A percentile compares a stretch with the other conserved stretches of the same genome.
phyloP scores from a whole-genome alignment of 164 flowering plant genomes.

The Vitis amurensis region DNA sequence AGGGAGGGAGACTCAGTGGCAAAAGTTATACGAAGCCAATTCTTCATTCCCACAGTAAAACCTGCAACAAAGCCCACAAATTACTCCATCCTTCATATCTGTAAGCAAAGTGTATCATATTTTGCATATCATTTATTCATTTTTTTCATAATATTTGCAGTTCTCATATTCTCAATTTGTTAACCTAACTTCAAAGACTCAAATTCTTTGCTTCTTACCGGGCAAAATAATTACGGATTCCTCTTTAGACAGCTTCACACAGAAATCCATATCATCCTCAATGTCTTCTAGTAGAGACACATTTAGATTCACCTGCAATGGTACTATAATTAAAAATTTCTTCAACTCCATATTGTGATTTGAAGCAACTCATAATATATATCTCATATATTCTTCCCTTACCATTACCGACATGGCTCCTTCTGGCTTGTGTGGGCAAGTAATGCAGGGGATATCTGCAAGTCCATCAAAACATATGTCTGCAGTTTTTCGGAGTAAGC shows the following conservation, averaged over 20 bases:
- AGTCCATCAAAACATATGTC: conserved; percentile 45
- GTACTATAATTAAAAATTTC: not conserved
- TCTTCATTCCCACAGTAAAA: conserved; percentile 52
- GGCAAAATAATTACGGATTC: conserved; percentile 80
- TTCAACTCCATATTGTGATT: not conserved
- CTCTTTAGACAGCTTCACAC: conserved; percentile 76
- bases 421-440: conserved; percentile 57
- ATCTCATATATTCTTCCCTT: conserved; percentile 9
- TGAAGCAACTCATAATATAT: not conserved
- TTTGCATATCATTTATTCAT: too few relatives aligned
- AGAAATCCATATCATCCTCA: conserved; percentile 75
- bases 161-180: too few relatives aligned
- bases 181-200: too few relatives aligned
- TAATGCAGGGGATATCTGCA: conserved; percentile 51
- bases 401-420: conserved; percentile 92
- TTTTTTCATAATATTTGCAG: too few relatives aligned
- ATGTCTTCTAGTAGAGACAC: conserved; percentile 53
- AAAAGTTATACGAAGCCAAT: conserved; percentile 81
- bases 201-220: conserved; percentile 36
- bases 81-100: too few relatives aligned
- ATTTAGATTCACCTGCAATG: conserved; percentile 58
- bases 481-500: conserved; percentile 42
- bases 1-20: conserved; percentile 63
- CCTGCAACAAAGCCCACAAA: conserved; percentile 32
- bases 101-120: too few relatives aligned